Evolutionary conservation across 257 asterid genomes (phyloP), one percentile per base, ranked within the genome.

Genomic region (Fraxinus excelsior): DNA sequence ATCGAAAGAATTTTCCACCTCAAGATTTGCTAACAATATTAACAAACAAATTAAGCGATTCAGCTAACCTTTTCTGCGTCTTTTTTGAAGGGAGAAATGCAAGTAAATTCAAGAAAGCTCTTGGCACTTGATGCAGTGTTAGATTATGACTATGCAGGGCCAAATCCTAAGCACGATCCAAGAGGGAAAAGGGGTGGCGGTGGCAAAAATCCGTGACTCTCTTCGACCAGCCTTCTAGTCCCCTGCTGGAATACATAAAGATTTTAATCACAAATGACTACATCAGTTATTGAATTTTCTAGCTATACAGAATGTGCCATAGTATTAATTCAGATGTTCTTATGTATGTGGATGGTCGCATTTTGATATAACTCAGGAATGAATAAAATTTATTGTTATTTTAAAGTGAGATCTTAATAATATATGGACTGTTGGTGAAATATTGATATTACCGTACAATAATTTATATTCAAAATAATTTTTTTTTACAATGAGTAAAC

Each of bases 161-260:
- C 97, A 8, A 92, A 92, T 67, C 86, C 84, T 1, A 90, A 79
- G 89, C 97, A 94, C 49, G 97, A 91, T n/a, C 91, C 96, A 10
- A 86, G 90, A 78, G 94, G 96, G 72, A 90, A 25, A 87, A 89
- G 34, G 72, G 91, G 91, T 10, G 89, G 88, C 5, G 87, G 88
- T 13, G 85, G 89, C 81, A 88, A 73, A 76, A 77, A 78, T 66
- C 97, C 88, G 34, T 88, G 79, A 84, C n/a, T 26, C 67, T 32
- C 14, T 12, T 68, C 11, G 28, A 18, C 73, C 19, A 28, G 56
- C 67, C 51, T 42, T 42, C 81, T 70, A 21, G 28, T 34, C 67
- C 1, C 32, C 67, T 2, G 18, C 14, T 25, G 32, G 60, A 23
- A 18, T 76, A 14, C 32, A 74, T 67, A 78, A 37, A 60, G 58